Evolutionary conservation across 306 rosid species (phyloP).

Genomic region (Cucurbita maxima): DNA sequence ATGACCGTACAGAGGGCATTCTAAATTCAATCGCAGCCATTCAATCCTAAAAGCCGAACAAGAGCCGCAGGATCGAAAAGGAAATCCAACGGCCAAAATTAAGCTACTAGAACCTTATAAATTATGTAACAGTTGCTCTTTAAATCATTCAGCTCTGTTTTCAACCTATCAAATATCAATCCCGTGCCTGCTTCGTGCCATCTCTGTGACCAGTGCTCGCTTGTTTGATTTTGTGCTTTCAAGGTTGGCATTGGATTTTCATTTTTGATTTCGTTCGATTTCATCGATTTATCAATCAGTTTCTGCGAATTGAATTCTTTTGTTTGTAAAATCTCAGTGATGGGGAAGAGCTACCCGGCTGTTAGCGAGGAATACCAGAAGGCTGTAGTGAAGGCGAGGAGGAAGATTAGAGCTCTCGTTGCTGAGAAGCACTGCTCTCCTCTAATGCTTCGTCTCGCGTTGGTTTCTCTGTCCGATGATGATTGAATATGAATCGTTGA

Average conservation of each 20-base stretch:
- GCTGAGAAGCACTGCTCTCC: constrained; percentile 55
- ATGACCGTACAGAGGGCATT: not conserved
- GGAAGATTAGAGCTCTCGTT: constrained; percentile 43
- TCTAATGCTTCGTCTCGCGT: constrained; percentile 50
- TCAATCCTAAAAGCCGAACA: not conserved
- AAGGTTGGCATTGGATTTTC: constrained; percentile 15
- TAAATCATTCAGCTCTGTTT: constrained; percentile 12
- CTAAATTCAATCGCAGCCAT: constrained; percentile 11
- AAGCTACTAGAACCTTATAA: constrained; percentile 22
- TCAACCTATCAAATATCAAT: not conserved
- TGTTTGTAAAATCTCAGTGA: constrained; percentile 7
- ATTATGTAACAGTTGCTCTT: constrained; percentile 5
- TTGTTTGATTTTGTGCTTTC: not conserved
- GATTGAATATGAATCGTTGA: not conserved
- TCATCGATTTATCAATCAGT: not conserved
- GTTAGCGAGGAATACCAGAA: constrained; percentile 37
- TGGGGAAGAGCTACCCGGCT: constrained; percentile 38
- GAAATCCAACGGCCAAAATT: constrained; percentile 20
- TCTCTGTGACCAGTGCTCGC: not conserved
- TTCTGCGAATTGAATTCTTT: not conserved
- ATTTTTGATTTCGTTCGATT: not conserved
- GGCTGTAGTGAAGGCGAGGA: constrained; percentile 40
- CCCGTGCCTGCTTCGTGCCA: not conserved
- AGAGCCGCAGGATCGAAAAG: constrained; percentile 5
- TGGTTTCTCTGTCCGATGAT: not conserved